phyloP scores from a whole-genome alignment of 345 rosid species.

The Stellera chamaejasme region DNA sequence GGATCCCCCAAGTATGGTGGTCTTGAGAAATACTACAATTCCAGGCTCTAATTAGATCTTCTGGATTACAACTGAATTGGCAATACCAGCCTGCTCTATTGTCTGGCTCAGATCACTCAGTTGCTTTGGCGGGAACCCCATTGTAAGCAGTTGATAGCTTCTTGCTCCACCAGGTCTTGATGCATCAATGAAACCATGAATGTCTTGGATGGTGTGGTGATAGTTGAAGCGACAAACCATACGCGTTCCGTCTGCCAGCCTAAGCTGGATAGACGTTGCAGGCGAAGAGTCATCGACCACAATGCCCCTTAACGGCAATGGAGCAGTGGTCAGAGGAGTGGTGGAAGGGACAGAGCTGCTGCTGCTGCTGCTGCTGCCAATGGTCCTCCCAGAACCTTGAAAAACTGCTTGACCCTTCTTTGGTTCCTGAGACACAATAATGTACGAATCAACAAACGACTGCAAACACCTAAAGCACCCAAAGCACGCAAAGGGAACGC shows the following conservation, averaged over 20 bases:
- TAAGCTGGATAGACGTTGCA: slow-evolving; percentile 69
- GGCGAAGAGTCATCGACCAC: slow-evolving; percentile 54
- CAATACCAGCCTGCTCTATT: slow-evolving; percentile 86
- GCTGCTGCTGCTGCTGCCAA: slow-evolving; percentile 23
- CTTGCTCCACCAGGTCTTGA: slow-evolving; percentile 61
- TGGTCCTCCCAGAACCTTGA: slow-evolving; percentile 57
- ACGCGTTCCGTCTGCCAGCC: slow-evolving; percentile 81
- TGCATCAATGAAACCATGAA: slow-evolving; percentile 77
- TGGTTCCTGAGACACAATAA: slow-evolving; percentile 32
- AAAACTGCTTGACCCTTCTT: slow-evolving; percentile 32
- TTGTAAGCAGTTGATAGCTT: slow-evolving; percentile 68
- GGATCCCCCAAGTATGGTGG: too few relatives aligned
- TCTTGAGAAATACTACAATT: too few relatives aligned
- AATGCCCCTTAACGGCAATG: slow-evolving; percentile 45
- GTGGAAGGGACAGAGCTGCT: slow-evolving; percentile 14
- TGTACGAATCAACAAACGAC: background rate
- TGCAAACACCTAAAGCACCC: background rate
- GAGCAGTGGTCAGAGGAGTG: slow-evolving; percentile 29
- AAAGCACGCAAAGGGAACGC: too few relatives aligned
- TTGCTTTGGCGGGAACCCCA: slow-evolving; percentile 95
- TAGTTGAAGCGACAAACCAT: slow-evolving; percentile 67
- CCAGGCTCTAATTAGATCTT: slow-evolving; percentile 32
- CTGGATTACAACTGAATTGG: slow-evolving; percentile 88
- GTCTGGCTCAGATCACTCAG: slow-evolving; percentile 65
- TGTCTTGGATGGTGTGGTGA: slow-evolving; percentile 63